These are phyloP conservation scores for Neurospora africana DNA, from an alignment of 495 filamentous ascomycete species.

Conservation along the genomic window DNA sequence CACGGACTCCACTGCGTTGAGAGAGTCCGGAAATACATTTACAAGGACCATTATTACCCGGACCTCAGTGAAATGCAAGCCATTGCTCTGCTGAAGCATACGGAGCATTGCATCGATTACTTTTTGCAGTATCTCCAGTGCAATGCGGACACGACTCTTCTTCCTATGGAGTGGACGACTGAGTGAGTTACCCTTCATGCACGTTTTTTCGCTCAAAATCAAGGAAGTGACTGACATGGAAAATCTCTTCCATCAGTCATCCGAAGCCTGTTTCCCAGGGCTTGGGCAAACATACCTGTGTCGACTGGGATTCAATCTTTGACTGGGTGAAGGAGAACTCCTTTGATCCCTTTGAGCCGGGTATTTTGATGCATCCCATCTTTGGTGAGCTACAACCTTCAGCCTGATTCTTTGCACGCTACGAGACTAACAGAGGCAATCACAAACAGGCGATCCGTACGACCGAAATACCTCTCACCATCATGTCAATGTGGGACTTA, in stretches of 20 bases:
- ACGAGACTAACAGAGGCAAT: background rate
- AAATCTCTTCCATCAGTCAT: background rate
- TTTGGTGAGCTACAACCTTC: background rate
- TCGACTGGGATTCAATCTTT: background rate
- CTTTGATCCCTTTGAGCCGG: slow-evolving; percentile 1
- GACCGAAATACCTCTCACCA: background rate
- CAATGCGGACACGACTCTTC: slow-evolving; percentile 4
- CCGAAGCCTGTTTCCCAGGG: background rate
- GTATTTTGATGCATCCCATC: slow-evolving; percentile 1
- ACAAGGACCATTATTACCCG: slow-evolving; percentile 3
- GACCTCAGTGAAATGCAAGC: background rate
- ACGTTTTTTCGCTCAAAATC: too few species aligned
- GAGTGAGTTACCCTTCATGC: background rate
- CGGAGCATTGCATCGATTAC: slow-evolving; percentile 6
- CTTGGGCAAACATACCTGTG: slow-evolving; percentile 1
- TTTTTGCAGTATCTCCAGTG: slow-evolving; percentile 8
- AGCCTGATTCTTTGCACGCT: background rate
- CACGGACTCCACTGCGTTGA: slow-evolving; percentile 4
- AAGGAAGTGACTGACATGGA: background rate
- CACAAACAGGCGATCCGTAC: slow-evolving; percentile 2
- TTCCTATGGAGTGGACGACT: slow-evolving; percentile 3
- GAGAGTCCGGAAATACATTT: background rate
- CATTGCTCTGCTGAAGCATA: background rate
- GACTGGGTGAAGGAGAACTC: slow-evolving; percentile 1
- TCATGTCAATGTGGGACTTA: slow-evolving; percentile 1